These are phyloP conservation scores for Excoecaria agallocha DNA, from an alignment of 345 rosid species.

Conservation along the genomic window DNA sequence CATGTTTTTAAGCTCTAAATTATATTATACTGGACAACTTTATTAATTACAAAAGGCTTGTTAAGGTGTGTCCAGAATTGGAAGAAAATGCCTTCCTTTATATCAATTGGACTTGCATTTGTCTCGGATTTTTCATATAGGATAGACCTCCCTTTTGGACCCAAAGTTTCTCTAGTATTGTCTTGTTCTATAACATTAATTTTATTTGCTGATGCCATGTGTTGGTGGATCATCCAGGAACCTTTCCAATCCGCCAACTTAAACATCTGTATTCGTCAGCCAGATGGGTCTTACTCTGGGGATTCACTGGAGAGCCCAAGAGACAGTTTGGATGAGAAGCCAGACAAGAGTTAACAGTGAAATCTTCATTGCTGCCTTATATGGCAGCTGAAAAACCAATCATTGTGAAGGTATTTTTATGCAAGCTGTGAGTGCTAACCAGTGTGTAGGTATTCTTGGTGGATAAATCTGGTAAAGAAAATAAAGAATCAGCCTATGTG, in stretches of 20 bases:
- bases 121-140: neutral
- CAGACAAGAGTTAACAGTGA: slow-evolving; percentile 34
- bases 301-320: slow-evolving; percentile 53
- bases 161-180: neutral
- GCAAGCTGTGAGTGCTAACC: slow-evolving; percentile 42
- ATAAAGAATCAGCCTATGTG: slow-evolving; percentile 22
- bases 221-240: slow-evolving; percentile 48
- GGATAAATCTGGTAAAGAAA: slow-evolving; percentile 53
- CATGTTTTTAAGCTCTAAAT: neutral
- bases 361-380: slow-evolving; percentile 23
- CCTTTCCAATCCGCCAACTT: slow-evolving; percentile 58
- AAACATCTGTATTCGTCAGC: slow-evolving; percentile 61
- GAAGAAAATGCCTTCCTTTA: neutral
- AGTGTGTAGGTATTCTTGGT: slow-evolving; percentile 37
- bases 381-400: slow-evolving; percentile 43
- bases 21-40: neutral
- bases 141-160: neutral
- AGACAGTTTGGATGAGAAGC: slow-evolving; percentile 42
- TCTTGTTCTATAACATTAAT: neutral
- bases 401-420: slow-evolving; percentile 32
- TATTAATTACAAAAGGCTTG: neutral
- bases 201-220: neutral
- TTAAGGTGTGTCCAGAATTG: neutral
- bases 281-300: slow-evolving; percentile 73
- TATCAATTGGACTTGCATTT: neutral